Percentiles rank a stretch among this genome's conserved stretches.
phyloP scores from a whole-genome alignment of 768 basidiomycete genomes.

The Pleurotus eryngii region DNA sequence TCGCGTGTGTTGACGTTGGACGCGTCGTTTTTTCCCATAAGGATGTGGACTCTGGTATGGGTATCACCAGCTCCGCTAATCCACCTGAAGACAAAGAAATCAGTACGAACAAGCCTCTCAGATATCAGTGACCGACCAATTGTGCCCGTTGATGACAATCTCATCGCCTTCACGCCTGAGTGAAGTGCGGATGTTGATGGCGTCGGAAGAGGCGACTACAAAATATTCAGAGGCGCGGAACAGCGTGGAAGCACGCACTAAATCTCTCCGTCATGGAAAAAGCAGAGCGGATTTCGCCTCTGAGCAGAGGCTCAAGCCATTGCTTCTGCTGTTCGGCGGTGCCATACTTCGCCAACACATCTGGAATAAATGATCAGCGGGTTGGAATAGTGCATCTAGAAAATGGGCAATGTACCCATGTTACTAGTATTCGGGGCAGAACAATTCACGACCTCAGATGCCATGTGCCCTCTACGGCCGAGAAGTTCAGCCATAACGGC shows the following conservation, averaged over 20 bases:
- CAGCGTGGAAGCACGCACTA: constrained; percentile 37
- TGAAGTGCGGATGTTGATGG: constrained; percentile 89
- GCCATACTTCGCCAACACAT: constrained; percentile 95
- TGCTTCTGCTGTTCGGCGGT: constrained; percentile 84
- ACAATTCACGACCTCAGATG: constrained; percentile 88
- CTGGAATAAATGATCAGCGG: constrained; percentile 34
- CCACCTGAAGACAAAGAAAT: constrained; percentile 59
- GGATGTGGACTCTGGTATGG: constrained; percentile 82
- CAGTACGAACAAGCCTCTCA: background rate
- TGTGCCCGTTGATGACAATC: constrained; percentile 93
- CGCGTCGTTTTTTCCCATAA: constrained; percentile 94
- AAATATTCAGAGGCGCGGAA: constrained; percentile 5
- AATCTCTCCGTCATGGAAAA: constrained; percentile 98
- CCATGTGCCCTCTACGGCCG: constrained; percentile 78
- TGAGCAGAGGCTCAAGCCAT: constrained; percentile 84
- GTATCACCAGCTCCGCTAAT: constrained; percentile 98
- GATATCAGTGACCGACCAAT: constrained; percentile 59
- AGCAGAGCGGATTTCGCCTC: constrained; percentile 90
- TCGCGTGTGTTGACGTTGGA: constrained; percentile 69
- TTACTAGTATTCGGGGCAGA: constrained; percentile 97
- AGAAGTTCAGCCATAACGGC: constrained; percentile 95
- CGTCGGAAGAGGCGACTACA: constrained; percentile 89
- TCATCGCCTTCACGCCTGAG: constrained; percentile 81
- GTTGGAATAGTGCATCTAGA: background rate
- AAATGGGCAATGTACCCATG: constrained; percentile 64